phyloP scores from a whole-genome alignment of 2,329 filamentous ascomycete genomes.

The Leptographium flavum region DNA sequence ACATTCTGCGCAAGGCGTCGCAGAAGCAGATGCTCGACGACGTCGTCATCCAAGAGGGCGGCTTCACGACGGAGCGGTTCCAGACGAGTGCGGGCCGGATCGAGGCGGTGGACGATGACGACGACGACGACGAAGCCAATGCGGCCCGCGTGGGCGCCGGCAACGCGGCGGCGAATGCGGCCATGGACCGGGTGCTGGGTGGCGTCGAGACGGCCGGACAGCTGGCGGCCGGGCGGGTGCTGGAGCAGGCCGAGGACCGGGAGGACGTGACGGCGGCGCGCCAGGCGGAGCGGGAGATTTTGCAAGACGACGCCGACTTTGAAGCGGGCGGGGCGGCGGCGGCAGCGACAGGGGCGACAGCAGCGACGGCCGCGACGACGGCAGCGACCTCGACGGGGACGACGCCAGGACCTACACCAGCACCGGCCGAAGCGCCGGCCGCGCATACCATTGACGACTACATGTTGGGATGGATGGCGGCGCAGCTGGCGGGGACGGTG shows the following conservation, averaged over 20 bases:
- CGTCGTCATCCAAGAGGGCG: conserved; percentile 94
- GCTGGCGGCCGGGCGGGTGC: conserved; percentile 50
- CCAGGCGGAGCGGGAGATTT: conserved; percentile 76
- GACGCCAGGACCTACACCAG: not conserved
- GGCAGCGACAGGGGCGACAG: conserved; percentile 24
- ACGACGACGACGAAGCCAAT: conserved; percentile 13
- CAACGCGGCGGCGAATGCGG: conserved; percentile 34
- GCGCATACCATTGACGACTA: conserved; percentile 55
- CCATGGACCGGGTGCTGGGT: conserved; percentile 76
- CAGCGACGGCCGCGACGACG: not conserved
- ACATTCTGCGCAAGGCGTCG: conserved; percentile 89
- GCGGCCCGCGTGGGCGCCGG: conserved; percentile 56
- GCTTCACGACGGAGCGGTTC: conserved; percentile 95
- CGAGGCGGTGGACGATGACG: conserved; percentile 31
- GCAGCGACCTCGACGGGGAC: not conserved
- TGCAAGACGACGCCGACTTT: conserved; percentile 76
- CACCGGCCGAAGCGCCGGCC: not conserved
- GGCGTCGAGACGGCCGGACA: conserved; percentile 46
- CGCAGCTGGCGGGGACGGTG: conserved; percentile 41
- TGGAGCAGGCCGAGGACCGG: conserved; percentile 82
- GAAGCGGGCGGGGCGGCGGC: conserved; percentile 35
- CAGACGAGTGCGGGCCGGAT: conserved; percentile 61
- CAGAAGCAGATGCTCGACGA: conserved; percentile 98
- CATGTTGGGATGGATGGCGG: conserved; percentile 56
- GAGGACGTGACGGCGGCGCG: conserved; percentile 85